phyloP scores from a whole-genome alignment of 108 stramenopile species.

The Discostella pseudostelligera region DNA sequence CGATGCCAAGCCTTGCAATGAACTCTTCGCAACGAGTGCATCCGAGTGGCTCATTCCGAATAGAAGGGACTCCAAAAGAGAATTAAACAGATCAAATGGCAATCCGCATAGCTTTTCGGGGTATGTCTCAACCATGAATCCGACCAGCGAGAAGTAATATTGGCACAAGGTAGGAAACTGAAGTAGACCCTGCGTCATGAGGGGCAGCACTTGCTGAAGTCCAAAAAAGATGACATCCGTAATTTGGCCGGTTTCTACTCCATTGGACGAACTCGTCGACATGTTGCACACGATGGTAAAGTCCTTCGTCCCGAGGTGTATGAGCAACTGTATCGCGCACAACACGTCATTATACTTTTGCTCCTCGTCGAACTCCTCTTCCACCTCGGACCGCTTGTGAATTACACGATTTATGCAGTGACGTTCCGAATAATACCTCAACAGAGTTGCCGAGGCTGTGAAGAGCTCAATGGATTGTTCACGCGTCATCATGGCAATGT shows the following conservation, averaged over 20 bases:
- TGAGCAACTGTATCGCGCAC: conserved; percentile 80
- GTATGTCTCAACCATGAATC: conserved; percentile 88
- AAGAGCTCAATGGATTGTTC: conserved; percentile 69
- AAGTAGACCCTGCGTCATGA: conserved; percentile 83
- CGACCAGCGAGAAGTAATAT: conserved; percentile 79
- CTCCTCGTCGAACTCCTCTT: conserved; percentile 66
- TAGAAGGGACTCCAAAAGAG: conserved; percentile 75
- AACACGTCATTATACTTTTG: conserved; percentile 83
- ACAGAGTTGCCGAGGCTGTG: conserved; percentile 61
- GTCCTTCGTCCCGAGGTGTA: conserved; percentile 85
- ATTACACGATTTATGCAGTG: conserved; percentile 64
- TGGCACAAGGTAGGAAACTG: conserved; percentile 76
- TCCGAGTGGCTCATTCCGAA: conserved; percentile 86
- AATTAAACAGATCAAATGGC: conserved; percentile 77
- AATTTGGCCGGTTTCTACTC: conserved; percentile 70
- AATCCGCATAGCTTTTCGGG: conserved; percentile 70
- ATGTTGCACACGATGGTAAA: conserved; percentile 64
- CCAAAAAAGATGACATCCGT: conserved; percentile 87
- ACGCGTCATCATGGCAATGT: conserved; percentile 64
- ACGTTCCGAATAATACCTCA: conserved; percentile 68
- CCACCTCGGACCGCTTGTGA: conserved; percentile 31
- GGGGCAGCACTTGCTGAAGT: conserved; percentile 79
- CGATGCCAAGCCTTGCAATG: conserved; percentile 71
- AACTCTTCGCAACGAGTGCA: conserved; percentile 63
- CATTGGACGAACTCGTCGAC: conserved; percentile 28